A percentile compares a stretch with the other conserved stretches of the same genome.
phyloP scores from a whole-genome alignment of 352 stramenopile species.

The Globisporangium nodosum region DNA sequence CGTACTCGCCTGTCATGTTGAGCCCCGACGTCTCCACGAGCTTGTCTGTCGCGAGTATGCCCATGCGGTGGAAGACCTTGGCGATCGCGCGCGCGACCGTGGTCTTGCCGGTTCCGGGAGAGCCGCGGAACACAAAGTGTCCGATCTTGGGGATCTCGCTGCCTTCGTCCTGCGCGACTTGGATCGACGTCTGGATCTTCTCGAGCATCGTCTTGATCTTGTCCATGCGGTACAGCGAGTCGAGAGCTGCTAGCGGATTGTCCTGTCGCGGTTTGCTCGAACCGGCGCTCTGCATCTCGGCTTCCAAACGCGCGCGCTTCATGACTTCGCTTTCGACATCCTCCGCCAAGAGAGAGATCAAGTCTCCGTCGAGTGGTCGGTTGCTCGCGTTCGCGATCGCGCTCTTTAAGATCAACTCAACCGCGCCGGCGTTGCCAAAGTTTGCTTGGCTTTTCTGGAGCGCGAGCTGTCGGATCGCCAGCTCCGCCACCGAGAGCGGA shows the following conservation, averaged over 20 bases:
- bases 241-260: slow-evolving; percentile 39
- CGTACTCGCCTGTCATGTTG: slow-evolving; percentile 83
- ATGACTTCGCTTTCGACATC: slow-evolving; percentile 49
- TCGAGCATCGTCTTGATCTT: slow-evolving; percentile 48
- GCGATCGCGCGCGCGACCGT: slow-evolving; percentile 90
- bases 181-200: slow-evolving; percentile 51
- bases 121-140: slow-evolving; percentile 88
- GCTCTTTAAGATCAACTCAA: slow-evolving; percentile 77
- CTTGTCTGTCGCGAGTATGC: slow-evolving; percentile 86
- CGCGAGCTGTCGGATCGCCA: slow-evolving; percentile 48
- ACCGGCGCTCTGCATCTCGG: neutral
- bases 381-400: slow-evolving; percentile 58
- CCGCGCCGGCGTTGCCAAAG: slow-evolving; percentile 90
- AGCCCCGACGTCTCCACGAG: slow-evolving; percentile 87
- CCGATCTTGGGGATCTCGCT: slow-evolving; percentile 49
- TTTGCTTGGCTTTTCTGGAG: slow-evolving; percentile 71
- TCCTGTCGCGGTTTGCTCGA: neutral
- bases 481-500: slow-evolving; percentile 41
- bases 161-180: slow-evolving; percentile 64
- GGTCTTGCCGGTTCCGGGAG: slow-evolving; percentile 86
- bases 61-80: slow-evolving; percentile 92
- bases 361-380: slow-evolving; percentile 32
- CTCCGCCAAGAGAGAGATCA: slow-evolving; percentile 35
- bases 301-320: slow-evolving; percentile 17
- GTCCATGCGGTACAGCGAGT: slow-evolving; percentile 57